Evolutionary conservation across 257 asterid species (phyloP), one percentile per base, ranked within the genome.

Genomic region (Hygrophila difformis): DNA sequence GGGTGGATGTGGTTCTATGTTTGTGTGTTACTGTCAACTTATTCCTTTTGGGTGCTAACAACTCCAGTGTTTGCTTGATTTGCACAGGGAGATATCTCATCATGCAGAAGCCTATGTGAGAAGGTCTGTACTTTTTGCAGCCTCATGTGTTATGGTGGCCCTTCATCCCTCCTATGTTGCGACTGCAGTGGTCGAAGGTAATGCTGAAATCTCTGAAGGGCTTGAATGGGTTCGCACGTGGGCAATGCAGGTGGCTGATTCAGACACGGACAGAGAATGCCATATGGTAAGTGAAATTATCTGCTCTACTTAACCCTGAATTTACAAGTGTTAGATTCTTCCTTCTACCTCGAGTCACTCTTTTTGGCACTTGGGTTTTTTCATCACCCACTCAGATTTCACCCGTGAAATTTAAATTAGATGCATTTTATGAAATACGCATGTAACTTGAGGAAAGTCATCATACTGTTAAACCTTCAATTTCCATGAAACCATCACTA

Each of bases 51-150:
- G n/a, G n/a, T 26, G 31, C 4, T 26, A 9, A 33, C 10, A 12
- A 10, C 37, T 33, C 37, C 10, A 16, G 36, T 8, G 24, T 23
- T 2, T 24, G 19, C 8, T 49, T 5, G 31, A 26, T 8, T 3
- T 64, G 45, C 21, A 24, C 84, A 86, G 94, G 78, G 93, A 57
- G 61, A 64, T 91, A 54, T 82, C 81, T 51, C 72, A 68, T 57
- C 98, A 91, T 42, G 63, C 68, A 48, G 98, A 89, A 71, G 86
- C 96, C 35, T 82, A 71, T 51, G 96, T 89, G 55, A 75, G 98
- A 61, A 77, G 94, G 67, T 73, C 94, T 49, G 98, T 75, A 44
- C 89, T 86, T 55, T 86, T 79, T 68, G 76, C 96, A 22, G 96
- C 93, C 67, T 82, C 95, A 9, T 33, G 37, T 10, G 10, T 33